These are phyloP conservation scores for Alternaria longipes DNA, from an alignment of 2,329 filamentous ascomycete genomes.

Conservation along the genomic window DNA sequence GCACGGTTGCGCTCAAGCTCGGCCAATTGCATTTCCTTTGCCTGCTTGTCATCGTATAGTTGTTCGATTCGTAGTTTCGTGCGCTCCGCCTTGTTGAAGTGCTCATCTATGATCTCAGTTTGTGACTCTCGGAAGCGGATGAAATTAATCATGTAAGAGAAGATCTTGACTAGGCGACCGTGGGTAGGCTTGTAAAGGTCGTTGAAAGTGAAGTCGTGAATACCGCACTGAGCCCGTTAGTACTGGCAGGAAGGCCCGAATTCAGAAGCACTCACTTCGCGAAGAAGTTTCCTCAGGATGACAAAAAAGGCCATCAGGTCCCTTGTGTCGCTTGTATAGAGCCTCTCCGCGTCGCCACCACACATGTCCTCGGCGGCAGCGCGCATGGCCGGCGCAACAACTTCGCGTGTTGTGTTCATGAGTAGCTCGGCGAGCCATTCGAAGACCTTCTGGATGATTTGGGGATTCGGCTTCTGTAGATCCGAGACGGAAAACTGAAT, in stretches of 20 bases:
- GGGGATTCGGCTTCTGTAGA: slow-evolving; percentile 90
- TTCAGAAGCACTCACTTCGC: slow-evolving; percentile 61
- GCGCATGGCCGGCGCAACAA: slow-evolving; percentile 93
- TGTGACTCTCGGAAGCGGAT: slow-evolving; percentile 96
- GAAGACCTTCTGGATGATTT: slow-evolving; percentile 96
- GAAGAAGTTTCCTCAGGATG: slow-evolving; percentile 78
- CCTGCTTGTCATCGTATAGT: slow-evolving; percentile 84
- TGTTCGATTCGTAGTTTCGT: slow-evolving; percentile 89
- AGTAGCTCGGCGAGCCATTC: slow-evolving; percentile 97
- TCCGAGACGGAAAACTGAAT: slow-evolving; percentile 87
- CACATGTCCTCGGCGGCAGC: slow-evolving; percentile 88
- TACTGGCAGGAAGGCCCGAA: not conserved
- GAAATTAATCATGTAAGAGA: slow-evolving; percentile 98
- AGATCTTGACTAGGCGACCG: slow-evolving; percentile 89
- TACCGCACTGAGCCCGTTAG: slow-evolving; percentile 71
- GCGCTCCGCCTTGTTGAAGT: slow-evolving; percentile 89
- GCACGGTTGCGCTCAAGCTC: slow-evolving; percentile 83
- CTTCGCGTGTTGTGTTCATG: slow-evolving; percentile 91
- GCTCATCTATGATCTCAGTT: slow-evolving; percentile 86
- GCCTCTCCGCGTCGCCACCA: slow-evolving; percentile 79
- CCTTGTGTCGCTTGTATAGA: slow-evolving; percentile 84
- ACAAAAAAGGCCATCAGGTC: slow-evolving; percentile 97
- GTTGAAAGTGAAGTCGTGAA: slow-evolving; percentile 91
- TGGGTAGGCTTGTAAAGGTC: slow-evolving; percentile 93
- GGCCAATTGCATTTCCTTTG: slow-evolving; percentile 79